Percentiles rank a stretch among this genome's conserved stretches.
Conservation (phyloP, 768 basidiomycete species). For the Lactarius pseudohatsudake region DNA sequence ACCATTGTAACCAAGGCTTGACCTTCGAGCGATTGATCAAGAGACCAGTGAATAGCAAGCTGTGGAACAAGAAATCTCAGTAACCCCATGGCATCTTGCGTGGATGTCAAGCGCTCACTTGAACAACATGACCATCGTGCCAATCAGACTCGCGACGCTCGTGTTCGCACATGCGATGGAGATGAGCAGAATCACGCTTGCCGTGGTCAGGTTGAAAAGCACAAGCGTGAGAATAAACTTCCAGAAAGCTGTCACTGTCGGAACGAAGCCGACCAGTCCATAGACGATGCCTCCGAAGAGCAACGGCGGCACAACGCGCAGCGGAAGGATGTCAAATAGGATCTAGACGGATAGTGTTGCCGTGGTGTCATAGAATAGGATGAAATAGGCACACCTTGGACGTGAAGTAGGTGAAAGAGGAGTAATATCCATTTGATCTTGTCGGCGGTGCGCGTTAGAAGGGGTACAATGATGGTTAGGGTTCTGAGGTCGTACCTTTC, state of each 20-base stretch:
- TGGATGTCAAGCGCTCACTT: conserved; percentile 61
- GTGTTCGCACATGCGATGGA: conserved; percentile 87
- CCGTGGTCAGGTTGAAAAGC: conserved; percentile 94
- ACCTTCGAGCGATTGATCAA: conserved; percentile 93
- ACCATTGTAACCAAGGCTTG: conserved; percentile 68
- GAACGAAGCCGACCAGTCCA: conserved; percentile 91
- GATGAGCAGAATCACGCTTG: conserved; percentile 85
- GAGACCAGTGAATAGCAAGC: conserved; percentile 92
- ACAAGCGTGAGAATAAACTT: conserved; percentile 97
- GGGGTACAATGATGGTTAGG: neutral
- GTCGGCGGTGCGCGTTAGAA: conserved; percentile 7
- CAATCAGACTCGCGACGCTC: conserved; percentile 90
- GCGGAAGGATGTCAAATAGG: conserved; percentile 93
- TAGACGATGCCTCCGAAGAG: conserved; percentile 97
- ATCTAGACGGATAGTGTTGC: conserved; percentile 47
- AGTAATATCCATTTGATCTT: conserved; percentile 97
- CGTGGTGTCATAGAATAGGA: neutral
- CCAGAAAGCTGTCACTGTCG: conserved; percentile 89
- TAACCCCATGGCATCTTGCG: neutral
- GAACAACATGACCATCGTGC: conserved; percentile 95
- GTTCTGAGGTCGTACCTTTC: conserved; percentile 62
- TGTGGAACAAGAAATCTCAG: conserved; percentile 36
- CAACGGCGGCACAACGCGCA: conserved; percentile 92
- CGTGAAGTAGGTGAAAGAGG: conserved; percentile 92
- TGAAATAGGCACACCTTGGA: conserved; percentile 64